Base-by-base conservation (phyloP, 352 stramenopile species). In the Globisporangium viniferum region DNA sequence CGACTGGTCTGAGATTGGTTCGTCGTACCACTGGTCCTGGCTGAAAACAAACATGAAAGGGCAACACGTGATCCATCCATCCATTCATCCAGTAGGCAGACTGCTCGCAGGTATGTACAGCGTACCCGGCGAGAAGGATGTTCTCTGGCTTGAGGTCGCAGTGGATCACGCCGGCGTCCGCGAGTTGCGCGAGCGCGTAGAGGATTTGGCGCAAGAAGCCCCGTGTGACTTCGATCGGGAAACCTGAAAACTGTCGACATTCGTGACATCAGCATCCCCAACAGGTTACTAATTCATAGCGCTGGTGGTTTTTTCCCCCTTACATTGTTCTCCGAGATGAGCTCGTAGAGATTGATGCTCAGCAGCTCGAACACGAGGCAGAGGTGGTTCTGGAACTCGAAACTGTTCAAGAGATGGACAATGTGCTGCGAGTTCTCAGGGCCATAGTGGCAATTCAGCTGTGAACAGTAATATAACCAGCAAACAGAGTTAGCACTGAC, bases 141-240 rank as follows among this genome's bases (percentile, higher is more conserved):
- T 99, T 99, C 74, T 99, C 96, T 7, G 96, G 96, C 70, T 99
- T 99, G 49, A 99, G 81, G 80, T 99, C 97, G 70, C 94, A 98
- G 79, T 99, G 96, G 64, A 99, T 98, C n/a, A 99, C 88, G 71
- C 95, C 84, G n/a, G 97, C 87, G 33, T 97, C 80, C 5, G 80
- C 74, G 31, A 98, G 78, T 62, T 92, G 94, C 8, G 75, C 70
- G n/a, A 97, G 72, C 2, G 80, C 89, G 44, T 86, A 68, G 6
- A 99, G 82, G n/a, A 98, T 91, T 76, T 99, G 96, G 56, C 89
- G 86, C 15, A 92, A 76, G 70, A 99, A 97, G 29, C 96, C 97
- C 36, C 91, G 85, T 44, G 98, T 91, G 10, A 98, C 74, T 49
- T 92, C 90, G 3, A 98, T 65, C 5, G 89, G 90, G n/a, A 98